Base-by-base conservation (phyloP, 768 basidiomycete species). In the Leccinum sublutescens region DNA sequence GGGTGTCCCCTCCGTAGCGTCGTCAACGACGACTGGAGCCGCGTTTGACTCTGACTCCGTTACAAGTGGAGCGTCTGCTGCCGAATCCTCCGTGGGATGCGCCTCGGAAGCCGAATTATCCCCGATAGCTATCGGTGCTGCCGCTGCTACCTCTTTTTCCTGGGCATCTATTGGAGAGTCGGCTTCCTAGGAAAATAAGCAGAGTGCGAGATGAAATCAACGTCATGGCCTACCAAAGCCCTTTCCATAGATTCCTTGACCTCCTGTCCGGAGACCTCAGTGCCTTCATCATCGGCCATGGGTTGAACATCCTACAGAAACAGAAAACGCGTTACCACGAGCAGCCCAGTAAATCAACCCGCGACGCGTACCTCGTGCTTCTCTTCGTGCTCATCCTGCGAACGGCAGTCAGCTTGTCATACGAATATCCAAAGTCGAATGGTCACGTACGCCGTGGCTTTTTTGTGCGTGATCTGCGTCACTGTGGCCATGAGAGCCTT, bases 151-250 rank as follows among this genome's bases (percentile, higher is more conserved):
- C 21, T 11, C 61, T 36, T 68, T 69, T 48, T 76, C 64, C 57
- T 71, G 64, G n/a, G 74, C 67, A 21, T 68, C 65, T 48, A 66
- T 74, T 15, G 74, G 71, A 52, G 75, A 67, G 58, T 75, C 75
- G 25, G 60, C 52, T 25, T 64, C 63, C 74, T 76, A 49, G 25
- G 23, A 36, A 55, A 59, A 60, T 65, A 34, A 62, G 36, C 48
- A 36, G 6, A 7, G 40, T 33, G 23, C 38, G 5, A 54, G 34
- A 57, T 9, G 23, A 50, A 19, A 4, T 29, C n/a, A 55, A 56
- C 29, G 33, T 31, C 2, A 40, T 50, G 33, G 62, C 74, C 55
- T 36, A 74, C 73, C 6, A 63, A 59, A 11, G 65, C 68, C 45
- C 57, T 62, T 59, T 66, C 62, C 25, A 69, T 63, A 23, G 75